phyloP scores from a whole-genome alignment of 345 rosid genomes.

The Fremontodendron californicum region DNA sequence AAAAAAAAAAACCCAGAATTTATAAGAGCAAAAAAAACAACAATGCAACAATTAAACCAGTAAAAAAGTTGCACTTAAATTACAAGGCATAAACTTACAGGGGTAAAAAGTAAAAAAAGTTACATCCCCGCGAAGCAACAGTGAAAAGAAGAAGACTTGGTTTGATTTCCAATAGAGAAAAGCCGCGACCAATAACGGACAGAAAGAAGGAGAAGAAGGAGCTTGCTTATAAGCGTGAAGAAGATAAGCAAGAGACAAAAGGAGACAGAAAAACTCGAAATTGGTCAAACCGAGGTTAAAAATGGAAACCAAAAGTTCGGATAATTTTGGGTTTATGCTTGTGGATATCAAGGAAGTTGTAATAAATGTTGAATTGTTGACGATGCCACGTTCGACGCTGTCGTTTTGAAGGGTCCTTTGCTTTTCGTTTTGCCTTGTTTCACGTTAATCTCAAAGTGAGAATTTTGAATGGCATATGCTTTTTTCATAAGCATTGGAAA shows the following conservation, averaged over 20 bases:
- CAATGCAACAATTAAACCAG: not conserved
- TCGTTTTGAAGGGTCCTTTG: not conserved
- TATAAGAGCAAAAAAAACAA: not conserved
- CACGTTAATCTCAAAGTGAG: not conserved
- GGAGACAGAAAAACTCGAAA: not conserved
- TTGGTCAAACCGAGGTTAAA: constrained; percentile 19
- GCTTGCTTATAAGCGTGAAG: constrained; percentile 3
- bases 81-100: constrained; percentile 1
- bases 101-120: not conserved
- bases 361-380: not conserved
- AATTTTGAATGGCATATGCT: not conserved
- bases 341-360: not conserved
- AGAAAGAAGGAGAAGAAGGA: not conserved
- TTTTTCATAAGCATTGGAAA: not conserved
- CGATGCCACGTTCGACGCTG: not conserved
- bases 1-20: not conserved
- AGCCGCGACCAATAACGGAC: not conserved
- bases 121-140: not conserved
- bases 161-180: not conserved
- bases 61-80: no score
- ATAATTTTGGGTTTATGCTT: constrained; percentile 10
- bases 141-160: not conserved
- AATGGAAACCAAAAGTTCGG: not conserved
- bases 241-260: constrained; percentile 11
- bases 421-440: not conserved